Percentiles rank a stretch among this genome's conserved stretches.
These are phyloP conservation scores for Nothophytophthora sp. DNA, from an alignment of 352 stramenopile species.

Conservation along the genomic window DNA sequence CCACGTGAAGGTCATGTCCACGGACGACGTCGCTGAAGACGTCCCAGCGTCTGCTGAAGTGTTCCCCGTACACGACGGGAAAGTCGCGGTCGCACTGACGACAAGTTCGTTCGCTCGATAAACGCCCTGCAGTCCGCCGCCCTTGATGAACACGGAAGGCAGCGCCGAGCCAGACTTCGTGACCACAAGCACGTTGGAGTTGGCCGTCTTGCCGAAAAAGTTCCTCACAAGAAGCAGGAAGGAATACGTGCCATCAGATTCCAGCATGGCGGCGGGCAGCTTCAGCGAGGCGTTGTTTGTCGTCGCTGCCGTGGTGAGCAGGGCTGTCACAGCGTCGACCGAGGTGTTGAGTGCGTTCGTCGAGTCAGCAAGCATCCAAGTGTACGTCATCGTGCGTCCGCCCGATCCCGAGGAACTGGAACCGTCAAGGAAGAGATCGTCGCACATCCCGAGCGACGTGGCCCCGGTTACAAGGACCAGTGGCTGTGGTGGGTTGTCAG, in stretches of 20 bases:
- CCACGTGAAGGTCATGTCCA: conserved; percentile 63
- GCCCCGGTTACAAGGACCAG: conserved; percentile 43
- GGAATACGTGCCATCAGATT: conserved; percentile 41
- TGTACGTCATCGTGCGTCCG: conserved; percentile 56
- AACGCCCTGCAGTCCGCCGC: conserved; percentile 35
- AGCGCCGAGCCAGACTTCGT: conserved; percentile 52
- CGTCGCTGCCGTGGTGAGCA: conserved; percentile 22
- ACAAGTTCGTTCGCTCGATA: conserved; percentile 44
- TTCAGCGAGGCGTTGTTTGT: conserved; percentile 43
- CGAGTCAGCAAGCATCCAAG: conserved; percentile 40
- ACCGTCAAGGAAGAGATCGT: conserved; percentile 60
- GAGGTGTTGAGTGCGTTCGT: conserved; percentile 18
- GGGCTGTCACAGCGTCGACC: conserved; percentile 14
- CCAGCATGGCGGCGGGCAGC: conserved; percentile 31
- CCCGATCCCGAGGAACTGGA: conserved; percentile 53
- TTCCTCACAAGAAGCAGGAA: conserved; percentile 51
- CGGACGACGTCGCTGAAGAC: conserved; percentile 9
- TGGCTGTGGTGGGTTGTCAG: conserved; percentile 45
- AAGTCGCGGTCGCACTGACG: conserved; percentile 44
- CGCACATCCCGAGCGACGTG: conserved; percentile 53
- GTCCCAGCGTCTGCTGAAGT: conserved; percentile 11
- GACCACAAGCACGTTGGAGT: conserved; percentile 43
- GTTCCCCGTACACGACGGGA: conserved; percentile 37
- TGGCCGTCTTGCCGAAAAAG: conserved; percentile 47
- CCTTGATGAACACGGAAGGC: conserved; percentile 56